Evolutionary conservation across 805 yeast species (phyloP), one percentile per base, ranked within the genome.

Genomic region (Debaryomyces prosopidis): DNA sequence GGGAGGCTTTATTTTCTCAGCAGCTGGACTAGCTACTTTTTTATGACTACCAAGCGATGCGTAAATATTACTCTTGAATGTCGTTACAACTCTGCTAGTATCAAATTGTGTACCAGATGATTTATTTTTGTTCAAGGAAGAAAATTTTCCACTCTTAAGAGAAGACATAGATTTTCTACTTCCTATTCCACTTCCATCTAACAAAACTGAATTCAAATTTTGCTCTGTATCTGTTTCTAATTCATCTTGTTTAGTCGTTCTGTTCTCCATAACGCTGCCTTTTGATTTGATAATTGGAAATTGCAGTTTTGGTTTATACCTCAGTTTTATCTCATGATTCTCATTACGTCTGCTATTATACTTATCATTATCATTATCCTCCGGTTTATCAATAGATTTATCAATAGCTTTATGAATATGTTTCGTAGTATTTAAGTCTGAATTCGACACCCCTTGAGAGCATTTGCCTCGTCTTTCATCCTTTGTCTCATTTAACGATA

Each of bases 81-180:
- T 32, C 10, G 42, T 28, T 12, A 42, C 33, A 9, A 18, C 35
- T 16, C 23, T 36, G 11, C 12, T 35, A 18, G 27, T 16, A 3
- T 12, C 27, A 16, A 30, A 26, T 26, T 17, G n/a, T 12, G 4
- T 30, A 5, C 16, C 33, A 11, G 12, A 14, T 30, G 36, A 36
- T 7, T 42, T 42, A 31, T 37, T 15, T 8, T 28, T 20, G 16
- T 20, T 31, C 17, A 42, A 37, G 3, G 45, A 42, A 5, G 41
- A 36, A 37, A 16, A 42, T n/a, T 16, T 12, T 20, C 28, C 33
- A 23, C 30, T 30, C 27, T 36, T 42, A 15, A 42, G 36, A 6
- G 40, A 30, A 10, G 40, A 30, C 8, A 36, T 27, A 8, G 30
- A 12, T 14, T 36, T 36, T 9, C 19, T 34, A 18, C 18, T 34